Conservation (phyloP, 306 rosid species). For the Lithocarpus polystachyus region DNA sequence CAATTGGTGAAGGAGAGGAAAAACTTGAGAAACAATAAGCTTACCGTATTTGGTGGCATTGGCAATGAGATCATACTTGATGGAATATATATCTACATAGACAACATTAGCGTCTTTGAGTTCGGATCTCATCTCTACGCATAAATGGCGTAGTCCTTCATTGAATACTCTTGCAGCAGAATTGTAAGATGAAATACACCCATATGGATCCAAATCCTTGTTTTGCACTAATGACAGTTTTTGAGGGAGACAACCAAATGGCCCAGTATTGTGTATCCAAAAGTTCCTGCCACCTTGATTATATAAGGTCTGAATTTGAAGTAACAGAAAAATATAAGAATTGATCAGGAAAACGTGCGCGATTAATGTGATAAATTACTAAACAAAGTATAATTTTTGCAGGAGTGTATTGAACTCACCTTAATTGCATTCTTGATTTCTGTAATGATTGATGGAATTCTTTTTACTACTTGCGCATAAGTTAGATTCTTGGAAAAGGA, state of each 20-base stretch:
- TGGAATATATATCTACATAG: constrained; percentile 71
- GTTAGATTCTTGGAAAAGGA: constrained; percentile 63
- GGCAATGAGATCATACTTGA: constrained; percentile 71
- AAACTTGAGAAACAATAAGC: constrained; percentile 12
- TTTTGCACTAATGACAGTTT: constrained; percentile 44
- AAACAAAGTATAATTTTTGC: neutral
- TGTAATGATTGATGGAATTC: constrained; percentile 51
- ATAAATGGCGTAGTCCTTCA: constrained; percentile 45
- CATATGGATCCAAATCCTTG: constrained; percentile 53
- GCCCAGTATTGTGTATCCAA: constrained; percentile 96
- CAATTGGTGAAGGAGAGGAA: neutral
- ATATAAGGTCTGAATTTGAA: constrained; percentile 50
- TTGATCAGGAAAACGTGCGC: neutral
- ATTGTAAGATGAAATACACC: constrained; percentile 74
- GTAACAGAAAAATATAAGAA: neutral
- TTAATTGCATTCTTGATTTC: constrained; percentile 64
- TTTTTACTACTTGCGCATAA: constrained; percentile 48
- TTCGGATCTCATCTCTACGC: constrained; percentile 45
- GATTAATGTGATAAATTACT: neutral
- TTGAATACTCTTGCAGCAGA: constrained; percentile 72
- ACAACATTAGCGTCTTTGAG: constrained; percentile 62
- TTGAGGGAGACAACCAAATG: constrained; percentile 91
- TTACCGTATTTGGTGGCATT: constrained; percentile 69
- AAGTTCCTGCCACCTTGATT: constrained; percentile 84
- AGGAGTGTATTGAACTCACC: constrained; percentile 36